Evolutionary conservation across 805 yeast species (phyloP).

Genomic region (Diddensiella transvaalensis): DNA sequence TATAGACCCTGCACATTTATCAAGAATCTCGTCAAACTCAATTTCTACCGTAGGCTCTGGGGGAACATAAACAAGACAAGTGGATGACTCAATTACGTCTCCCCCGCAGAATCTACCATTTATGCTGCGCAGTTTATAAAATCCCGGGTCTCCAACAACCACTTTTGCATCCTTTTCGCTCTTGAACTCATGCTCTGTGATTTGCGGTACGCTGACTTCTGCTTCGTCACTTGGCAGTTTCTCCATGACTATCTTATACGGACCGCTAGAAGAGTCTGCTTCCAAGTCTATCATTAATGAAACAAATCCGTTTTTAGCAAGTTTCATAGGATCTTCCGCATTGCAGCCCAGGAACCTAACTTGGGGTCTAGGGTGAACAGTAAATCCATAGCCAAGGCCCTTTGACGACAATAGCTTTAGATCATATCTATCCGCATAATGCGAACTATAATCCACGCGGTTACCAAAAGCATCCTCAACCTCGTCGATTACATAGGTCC

Average conservation of each 20-base stretch:
- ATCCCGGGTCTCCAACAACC: slow-evolving; percentile 53
- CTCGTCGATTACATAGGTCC: slow-evolving; percentile 53
- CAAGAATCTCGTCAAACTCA: slow-evolving; percentile 56
- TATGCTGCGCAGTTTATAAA: slow-evolving; percentile 53
- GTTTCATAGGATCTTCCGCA: slow-evolving; percentile 30
- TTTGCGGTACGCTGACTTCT: slow-evolving; percentile 2
- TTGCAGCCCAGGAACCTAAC: slow-evolving; percentile 39
- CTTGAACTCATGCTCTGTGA: neutral
- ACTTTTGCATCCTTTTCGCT: slow-evolving; percentile 24
- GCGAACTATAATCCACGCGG: slow-evolving; percentile 33
- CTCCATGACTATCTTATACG: slow-evolving; percentile 41
- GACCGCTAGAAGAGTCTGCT: slow-evolving; percentile 40
- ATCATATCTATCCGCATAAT: slow-evolving; percentile 22
- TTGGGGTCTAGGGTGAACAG: slow-evolving; percentile 54
- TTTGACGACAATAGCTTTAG: slow-evolving; percentile 33
- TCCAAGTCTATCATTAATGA: slow-evolving; percentile 22
- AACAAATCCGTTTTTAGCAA: slow-evolving; percentile 27
- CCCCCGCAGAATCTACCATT: slow-evolving; percentile 66
- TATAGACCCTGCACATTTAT: slow-evolving; percentile 87
- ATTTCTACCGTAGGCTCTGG: slow-evolving; percentile 49
- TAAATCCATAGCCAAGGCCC: slow-evolving; percentile 43
- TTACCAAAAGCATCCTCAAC: slow-evolving; percentile 70
- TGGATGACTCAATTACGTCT: slow-evolving; percentile 51
- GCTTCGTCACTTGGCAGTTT: slow-evolving; percentile 32
- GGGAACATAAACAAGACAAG: slow-evolving; percentile 54